Base-by-base conservation (phyloP, 306 rosid genomes). In the Astragalus membranaceus region DNA sequence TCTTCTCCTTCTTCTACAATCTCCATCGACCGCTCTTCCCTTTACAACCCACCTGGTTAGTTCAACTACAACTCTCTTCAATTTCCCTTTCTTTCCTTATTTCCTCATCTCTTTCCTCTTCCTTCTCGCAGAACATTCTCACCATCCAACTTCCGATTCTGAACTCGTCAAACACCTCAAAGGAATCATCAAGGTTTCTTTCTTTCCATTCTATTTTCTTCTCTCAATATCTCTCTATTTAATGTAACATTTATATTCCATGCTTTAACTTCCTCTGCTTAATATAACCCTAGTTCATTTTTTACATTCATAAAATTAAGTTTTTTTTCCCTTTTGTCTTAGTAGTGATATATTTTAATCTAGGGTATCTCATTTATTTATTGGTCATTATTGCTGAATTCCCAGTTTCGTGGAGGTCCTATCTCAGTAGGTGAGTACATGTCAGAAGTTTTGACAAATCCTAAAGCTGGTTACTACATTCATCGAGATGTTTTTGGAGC, bases 391-490 rank as follows among this genome's bases (percentile, higher is more conserved):
- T 61, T 64, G 55, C 64, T 66, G 3, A 15, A 44, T 81, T 60
- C n/a, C 53, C 84, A 94, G 99, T 94, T 91, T 79, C 97, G 99
- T 20, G 99, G 99, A 44, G 99, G 99, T 20, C 99, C 97, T 75
- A 94, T 94, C 53, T 88, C 97, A 2, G 48, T 94, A 57, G 99
- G 97, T 62, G 97, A 94, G 85, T 94, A 88, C 60, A 94, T 94
- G 97, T 89, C 91, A 75, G 92, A 94, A 72, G 99, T 94, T 80
- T 82, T 94, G 84, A 94, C 99, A 2, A 94, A 94, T 67, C 99
- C 99, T 29, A 88, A 87, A 77, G 91, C 95, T 71, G 96, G 97
- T 2, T 94, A 91, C 65, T 94, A 94, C 64, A 94, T 94, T 69
- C 87, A 90, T 67, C 84, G 97, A 23, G 99, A 94, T 80, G 99